Evolutionary conservation across 345 rosid genomes (phyloP), one percentile per base, ranked within the genome.

Genomic region (Eucalyptus regnans): DNA sequence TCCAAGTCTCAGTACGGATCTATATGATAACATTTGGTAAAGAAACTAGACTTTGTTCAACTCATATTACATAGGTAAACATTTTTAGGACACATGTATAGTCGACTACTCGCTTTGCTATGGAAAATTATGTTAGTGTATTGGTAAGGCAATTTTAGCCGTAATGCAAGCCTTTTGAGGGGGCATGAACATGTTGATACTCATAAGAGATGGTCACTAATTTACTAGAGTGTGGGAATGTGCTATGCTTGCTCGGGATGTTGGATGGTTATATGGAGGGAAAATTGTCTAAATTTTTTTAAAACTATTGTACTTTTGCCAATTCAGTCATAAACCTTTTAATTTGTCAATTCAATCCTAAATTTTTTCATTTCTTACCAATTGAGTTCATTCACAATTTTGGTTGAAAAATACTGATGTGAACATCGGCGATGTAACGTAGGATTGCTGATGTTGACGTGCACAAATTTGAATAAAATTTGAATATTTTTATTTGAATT

Each of bases 341-440:
- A 52, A 52, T 52, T 52, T 3, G 0, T 52, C 10, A 1, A 52
- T 3, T 18, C 0, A 52, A 0, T 18, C 2, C 0, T 52, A 52
- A 52, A 52, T 25, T 18, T 52, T 18, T 52, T 52, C 1, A 52
- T 0, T 0, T 52, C 0, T 52, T 20, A 20, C 2, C 5, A 20
- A 52, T 52, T 52, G 2, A 17, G 58, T 52, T 2, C 0, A 20
- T 52, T 52, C 2, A 0, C 8, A 52, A 52, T 52, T 52, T 52
- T 52, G 58, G 0, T 52, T 52, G 2, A 0, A 20, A 17, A 52
- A 20, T 52, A 52, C 0, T 52, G 25, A 52, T 20, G 25, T 52
- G 5, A 10, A 20, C 0, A 20, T 0, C 1, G 25, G 25, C 0
- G 1, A 52, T 3, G 25, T 1, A 0, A 52, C 2, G 0, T 20